Percentiles rank a stretch among this genome's conserved stretches.
Conservation (phyloP, 306 rosid species). For the Gleditsia sinensis region DNA sequence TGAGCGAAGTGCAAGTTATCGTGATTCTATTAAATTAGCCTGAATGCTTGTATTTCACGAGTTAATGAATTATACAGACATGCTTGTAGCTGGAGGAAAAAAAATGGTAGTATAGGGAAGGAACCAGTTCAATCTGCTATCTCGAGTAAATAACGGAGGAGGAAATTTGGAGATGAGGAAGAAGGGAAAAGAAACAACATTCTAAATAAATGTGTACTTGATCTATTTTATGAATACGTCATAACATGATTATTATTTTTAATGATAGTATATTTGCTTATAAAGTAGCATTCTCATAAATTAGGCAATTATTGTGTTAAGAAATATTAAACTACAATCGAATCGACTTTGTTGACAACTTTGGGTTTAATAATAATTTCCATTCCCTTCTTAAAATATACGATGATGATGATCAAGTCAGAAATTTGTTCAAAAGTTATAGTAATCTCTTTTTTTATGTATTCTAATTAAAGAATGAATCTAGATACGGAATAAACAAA, state of each 20-base stretch:
- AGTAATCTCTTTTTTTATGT: too few species aligned
- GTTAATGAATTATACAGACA: not conserved
- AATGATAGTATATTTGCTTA: not conserved
- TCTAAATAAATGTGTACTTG: not conserved
- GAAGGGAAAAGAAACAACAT: not conserved
- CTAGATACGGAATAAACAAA: too few species aligned
- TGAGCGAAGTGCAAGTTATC: slow-evolving; percentile 17
- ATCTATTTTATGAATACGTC: not conserved
- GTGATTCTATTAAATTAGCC: not conserved
- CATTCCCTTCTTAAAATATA: too few species aligned
- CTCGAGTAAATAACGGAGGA: not conserved
- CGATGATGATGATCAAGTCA: too few species aligned
- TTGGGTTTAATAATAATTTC: too few species aligned
- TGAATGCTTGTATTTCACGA: slow-evolving; percentile 9
- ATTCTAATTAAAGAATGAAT: too few species aligned
- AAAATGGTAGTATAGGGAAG: not conserved
- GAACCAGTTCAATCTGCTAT: not conserved
- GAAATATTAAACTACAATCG: too few species aligned
- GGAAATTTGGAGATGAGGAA: not conserved
- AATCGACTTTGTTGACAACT: too few species aligned
- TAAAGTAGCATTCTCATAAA: not conserved
- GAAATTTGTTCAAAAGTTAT: too few species aligned
- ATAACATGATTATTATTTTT: too few species aligned
- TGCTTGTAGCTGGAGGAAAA: slow-evolving; percentile 14
- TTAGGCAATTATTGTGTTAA: not conserved